Evolutionary conservation across 2,329 filamentous ascomycete species (phyloP), one percentile per base, ranked within the genome.

Genomic region (Phymatotrichopsis omnivora): DNA sequence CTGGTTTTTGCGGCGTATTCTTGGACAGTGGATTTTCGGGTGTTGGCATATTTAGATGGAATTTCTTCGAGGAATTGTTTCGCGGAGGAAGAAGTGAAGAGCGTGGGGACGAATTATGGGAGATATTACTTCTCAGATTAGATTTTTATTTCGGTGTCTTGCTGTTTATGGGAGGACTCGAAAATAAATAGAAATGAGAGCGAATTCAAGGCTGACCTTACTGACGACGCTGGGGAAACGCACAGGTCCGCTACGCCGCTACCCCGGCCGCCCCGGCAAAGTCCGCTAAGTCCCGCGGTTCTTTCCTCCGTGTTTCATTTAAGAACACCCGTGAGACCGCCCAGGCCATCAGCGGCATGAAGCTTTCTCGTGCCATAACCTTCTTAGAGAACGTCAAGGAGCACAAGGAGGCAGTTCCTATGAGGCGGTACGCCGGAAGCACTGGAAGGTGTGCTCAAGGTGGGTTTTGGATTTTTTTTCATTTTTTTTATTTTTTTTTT

Each of bases 271-370:
- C 82, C 64, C 73, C 80, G 70, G 76, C 80, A 63, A 95, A 94
- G 79, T 93, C 85, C 74, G 91, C 91, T 71, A 85, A 89, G 75
- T 83, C 89, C 67, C 87, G 91, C 73, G 91, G 93, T 72, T 86
- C 87, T 69, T 98, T 96, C 78, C 84, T 98, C 64, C 86, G 91
- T 68, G 89, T 96, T 63, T 93, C 85, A 63, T 98, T 95, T 85
- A 98, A 98, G 82, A 98, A 98, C 82, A 98, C 91, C 68, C 86
- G 91, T 67, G 93, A 98, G 78, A 95, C 89, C 61, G 91, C 93
- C 59, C 91, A 96, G 77, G 87, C 87, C 65, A 94, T 98, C 80
- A 96, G 91, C 74, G 89, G 89, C 73, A 94, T 86, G 86, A 95
- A 95, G 77, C 69, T 96, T 66, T 76, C 85, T 73, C 87, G 91